phyloP scores from a whole-genome alignment of 495 filamentous ascomycete species.

The Cairneyella variabilis region DNA sequence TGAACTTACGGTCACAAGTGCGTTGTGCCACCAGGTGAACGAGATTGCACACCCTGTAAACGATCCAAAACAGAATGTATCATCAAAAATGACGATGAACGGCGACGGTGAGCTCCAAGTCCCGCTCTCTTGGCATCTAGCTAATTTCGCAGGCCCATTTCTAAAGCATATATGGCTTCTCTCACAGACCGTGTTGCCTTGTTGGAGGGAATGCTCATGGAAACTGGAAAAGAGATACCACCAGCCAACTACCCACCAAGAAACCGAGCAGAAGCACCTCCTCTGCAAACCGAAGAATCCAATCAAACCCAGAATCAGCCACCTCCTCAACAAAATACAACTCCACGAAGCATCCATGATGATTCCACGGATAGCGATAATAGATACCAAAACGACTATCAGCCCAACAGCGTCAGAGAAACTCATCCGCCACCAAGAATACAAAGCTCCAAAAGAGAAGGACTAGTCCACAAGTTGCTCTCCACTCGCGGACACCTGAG shows the following conservation, averaged over 20 bases:
- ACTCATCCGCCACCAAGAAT: conserved; percentile 30
- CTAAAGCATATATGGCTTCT: conserved; percentile 53
- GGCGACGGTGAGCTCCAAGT: conserved; percentile 35
- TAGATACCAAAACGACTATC: conserved; percentile 7
- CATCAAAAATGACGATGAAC: conserved; percentile 55
- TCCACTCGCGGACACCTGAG: conserved; percentile 38
- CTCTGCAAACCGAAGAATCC: background rate
- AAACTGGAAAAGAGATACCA: conserved; percentile 43
- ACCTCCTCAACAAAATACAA: conserved; percentile 4
- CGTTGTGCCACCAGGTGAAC: conserved; percentile 47
- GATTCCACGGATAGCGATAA: conserved; percentile 15
- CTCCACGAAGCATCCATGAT: conserved; percentile 9
- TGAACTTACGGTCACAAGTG: conserved; percentile 24
- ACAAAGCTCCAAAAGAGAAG: conserved; percentile 33
- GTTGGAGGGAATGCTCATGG: conserved; percentile 45
- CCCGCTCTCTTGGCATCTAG: background rate
- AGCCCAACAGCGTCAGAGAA: conserved; percentile 6
- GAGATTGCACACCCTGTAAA: conserved; percentile 50
- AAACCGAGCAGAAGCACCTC: conserved; percentile 37
- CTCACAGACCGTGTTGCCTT: conserved; percentile 46
- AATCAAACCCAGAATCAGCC: background rate
- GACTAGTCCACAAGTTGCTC: conserved; percentile 38
- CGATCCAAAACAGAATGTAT: conserved; percentile 45
- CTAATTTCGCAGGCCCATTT: conserved; percentile 40
- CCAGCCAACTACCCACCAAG: conserved; percentile 49